Base-by-base conservation (phyloP, 352 stramenopile genomes). In the Pythium vanterpoolii region DNA sequence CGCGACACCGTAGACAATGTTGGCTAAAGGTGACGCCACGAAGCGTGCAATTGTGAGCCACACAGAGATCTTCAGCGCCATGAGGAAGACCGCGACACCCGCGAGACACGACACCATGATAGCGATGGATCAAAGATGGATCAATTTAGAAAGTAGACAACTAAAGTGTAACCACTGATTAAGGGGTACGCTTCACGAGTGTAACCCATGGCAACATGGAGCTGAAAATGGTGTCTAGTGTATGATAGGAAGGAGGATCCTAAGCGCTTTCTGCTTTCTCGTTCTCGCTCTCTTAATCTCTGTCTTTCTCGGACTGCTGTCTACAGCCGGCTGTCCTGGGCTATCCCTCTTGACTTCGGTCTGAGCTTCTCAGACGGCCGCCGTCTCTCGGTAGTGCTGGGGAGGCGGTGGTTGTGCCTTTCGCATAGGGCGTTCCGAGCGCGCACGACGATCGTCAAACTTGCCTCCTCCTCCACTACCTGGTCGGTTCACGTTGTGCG, bases 31-130 rank as follows among this genome's bases (percentile, higher is more conserved):
- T 4, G 62, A 56, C 0, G 59, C 63, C 36, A 76, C 53, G 3
- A 65, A 55, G 27, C 71, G 69, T 34, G 80, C 56, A 44, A 89
- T 40, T 18, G 53, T 47, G 0, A 77, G 23, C 83, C 83, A 92
- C 28, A 74, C 79, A 48, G 55, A 45, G 24, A 76, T 1, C 49
- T 56, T 56, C 21, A 45, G 34, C 33, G 49, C 49, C 49, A 56
- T 94, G 31, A 94, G 83, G 45, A 53, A 56, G 28, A 89, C 54
- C 11, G 80, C 73, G 9, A 90, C 48, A 7, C 59, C 69, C 1
- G 79, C 79, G 64, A 84, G 68, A 60, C 43, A 68, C 39, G 36
- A 45, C 34, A 52, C 72, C 73, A 87, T 87, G 14, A 3, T 52
- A 24, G 6, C 27, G 2, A 5, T 30, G 33, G n/a, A 36, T n/a